These are phyloP conservation scores for Calocera viscosa DNA, from an alignment of 768 basidiomycete genomes.

Conservation along the genomic window DNA sequence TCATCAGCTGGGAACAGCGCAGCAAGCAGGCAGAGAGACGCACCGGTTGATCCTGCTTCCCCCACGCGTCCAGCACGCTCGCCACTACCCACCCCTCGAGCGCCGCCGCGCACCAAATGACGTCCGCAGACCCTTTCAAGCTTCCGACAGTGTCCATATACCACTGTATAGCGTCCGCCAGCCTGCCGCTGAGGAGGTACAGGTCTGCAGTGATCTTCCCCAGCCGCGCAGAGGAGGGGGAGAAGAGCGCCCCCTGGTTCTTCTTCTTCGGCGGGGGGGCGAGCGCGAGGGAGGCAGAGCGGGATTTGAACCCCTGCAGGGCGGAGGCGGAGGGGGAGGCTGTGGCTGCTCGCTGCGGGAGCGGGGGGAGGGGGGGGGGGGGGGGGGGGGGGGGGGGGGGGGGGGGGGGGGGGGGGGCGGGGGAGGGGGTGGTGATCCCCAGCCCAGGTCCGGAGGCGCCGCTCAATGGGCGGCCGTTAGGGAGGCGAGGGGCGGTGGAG, in stretches of 20 bases:
- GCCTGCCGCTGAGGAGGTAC: constrained; percentile 75
- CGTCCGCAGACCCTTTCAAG: constrained; percentile 63
- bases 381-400: neutral
- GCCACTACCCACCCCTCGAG: constrained; percentile 76
- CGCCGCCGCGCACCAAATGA: constrained; percentile 79
- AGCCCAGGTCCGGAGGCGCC: neutral
- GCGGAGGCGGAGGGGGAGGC: neutral
- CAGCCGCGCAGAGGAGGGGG: constrained; percentile 68
- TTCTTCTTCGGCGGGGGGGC: neutral
- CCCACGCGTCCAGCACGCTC: constrained; percentile 72
- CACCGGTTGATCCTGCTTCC: constrained; percentile 22
- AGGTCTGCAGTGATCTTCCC: constrained; percentile 83
- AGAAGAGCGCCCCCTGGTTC: neutral
- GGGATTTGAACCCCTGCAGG: neutral
- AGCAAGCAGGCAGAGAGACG: constrained; percentile 35
- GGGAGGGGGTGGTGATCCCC: constrained; percentile 5
- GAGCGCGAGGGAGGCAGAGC: neutral
- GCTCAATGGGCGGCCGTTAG: neutral
- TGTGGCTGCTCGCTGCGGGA: constrained; percentile 10
- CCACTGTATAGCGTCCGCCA: constrained; percentile 72
- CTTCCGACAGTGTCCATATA: constrained; percentile 73
- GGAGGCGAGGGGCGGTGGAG: neutral
- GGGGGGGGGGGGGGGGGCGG: neutral
- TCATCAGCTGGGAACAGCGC: constrained; percentile 47
- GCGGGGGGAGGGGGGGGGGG: constrained; percentile 4